phyloP scores from a whole-genome alignment of 371 early-diverging fungal genomes.

The Actinomortierella wolfii region DNA sequence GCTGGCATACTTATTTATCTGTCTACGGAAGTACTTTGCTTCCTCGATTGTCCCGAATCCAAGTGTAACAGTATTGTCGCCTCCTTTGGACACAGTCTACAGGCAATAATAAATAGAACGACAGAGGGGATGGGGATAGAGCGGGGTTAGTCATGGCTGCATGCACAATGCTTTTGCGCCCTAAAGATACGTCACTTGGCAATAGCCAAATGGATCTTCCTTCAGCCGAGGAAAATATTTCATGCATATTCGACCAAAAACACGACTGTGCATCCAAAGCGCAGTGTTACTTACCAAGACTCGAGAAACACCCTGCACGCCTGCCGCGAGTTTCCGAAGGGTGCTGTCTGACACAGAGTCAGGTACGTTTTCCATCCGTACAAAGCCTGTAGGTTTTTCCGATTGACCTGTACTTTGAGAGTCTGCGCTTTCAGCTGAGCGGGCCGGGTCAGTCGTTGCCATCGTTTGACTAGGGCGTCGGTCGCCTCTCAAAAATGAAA shows the following conservation, averaged over 20 bases:
- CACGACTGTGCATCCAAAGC: background rate
- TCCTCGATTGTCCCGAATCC: conserved; percentile 38
- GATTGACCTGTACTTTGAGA: background rate
- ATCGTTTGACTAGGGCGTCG: background rate
- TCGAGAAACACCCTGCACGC: conserved; percentile 31
- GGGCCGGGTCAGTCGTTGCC: background rate
- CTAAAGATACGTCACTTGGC: too few species aligned
- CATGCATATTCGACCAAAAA: background rate
- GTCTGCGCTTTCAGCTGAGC: background rate
- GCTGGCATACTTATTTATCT: conserved; percentile 44
- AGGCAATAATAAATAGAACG: background rate
- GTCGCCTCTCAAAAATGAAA: conserved; percentile 24
- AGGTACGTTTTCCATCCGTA: conserved; percentile 36
- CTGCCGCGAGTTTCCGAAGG: conserved; percentile 22
- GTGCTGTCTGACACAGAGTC: conserved; percentile 20
- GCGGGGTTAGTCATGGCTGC: background rate
- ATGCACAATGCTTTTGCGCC: too few species aligned
- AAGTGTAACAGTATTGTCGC: conserved; percentile 15
- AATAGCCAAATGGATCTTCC: too few species aligned
- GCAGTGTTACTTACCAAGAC: conserved; percentile 18
- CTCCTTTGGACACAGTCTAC: conserved; percentile 30
- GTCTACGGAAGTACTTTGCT: conserved; percentile 48
- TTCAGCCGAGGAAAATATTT: too few species aligned
- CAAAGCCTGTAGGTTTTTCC: conserved; percentile 23
- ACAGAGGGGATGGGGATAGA: background rate